phyloP scores from a whole-genome alignment of 371 early-diverging fungal genomes.

The Mortierella sp. region DNA sequence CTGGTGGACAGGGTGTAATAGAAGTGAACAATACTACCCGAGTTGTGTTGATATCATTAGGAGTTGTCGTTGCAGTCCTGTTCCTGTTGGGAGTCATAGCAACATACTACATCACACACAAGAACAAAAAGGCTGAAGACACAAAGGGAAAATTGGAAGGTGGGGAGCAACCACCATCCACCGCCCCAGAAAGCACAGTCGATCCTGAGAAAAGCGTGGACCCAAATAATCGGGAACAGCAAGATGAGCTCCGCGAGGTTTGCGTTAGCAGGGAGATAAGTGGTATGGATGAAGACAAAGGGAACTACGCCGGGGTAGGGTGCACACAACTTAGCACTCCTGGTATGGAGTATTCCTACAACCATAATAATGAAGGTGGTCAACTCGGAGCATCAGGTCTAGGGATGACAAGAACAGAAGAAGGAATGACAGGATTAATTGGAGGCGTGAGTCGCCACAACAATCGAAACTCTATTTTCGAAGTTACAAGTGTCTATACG shows the following conservation, averaged over 20 bases:
- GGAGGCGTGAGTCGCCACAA: conserved; percentile 1
- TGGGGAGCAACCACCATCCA: not conserved
- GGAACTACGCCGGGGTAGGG: not conserved
- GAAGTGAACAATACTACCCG: conserved; percentile 35
- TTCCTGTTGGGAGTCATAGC: conserved; percentile 30
- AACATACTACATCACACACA: conserved; percentile 30
- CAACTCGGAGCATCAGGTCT: not conserved
- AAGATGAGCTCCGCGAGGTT: no score
- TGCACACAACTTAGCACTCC: not conserved
- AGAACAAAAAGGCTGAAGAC: conserved; percentile 27
- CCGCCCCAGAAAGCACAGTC: not conserved
- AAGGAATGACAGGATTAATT: not conserved
- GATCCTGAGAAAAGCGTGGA: not conserved
- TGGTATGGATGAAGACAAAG: not conserved
- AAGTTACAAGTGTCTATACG: conserved; percentile 22
- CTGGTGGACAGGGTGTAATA: conserved; percentile 3
- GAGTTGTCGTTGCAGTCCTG: conserved; percentile 26
- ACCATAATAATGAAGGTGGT: no score
- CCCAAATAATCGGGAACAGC: no score
- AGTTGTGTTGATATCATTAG: conserved; percentile 27
- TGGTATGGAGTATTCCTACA: not conserved
- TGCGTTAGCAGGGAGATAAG: not conserved
- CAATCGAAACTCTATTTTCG: conserved; percentile 15
- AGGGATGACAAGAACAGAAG: not conserved
- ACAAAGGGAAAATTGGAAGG: not conserved